Evolutionary conservation across 805 yeast genomes (phyloP).

Genomic region (Metschnikowia amazonensis): DNA sequence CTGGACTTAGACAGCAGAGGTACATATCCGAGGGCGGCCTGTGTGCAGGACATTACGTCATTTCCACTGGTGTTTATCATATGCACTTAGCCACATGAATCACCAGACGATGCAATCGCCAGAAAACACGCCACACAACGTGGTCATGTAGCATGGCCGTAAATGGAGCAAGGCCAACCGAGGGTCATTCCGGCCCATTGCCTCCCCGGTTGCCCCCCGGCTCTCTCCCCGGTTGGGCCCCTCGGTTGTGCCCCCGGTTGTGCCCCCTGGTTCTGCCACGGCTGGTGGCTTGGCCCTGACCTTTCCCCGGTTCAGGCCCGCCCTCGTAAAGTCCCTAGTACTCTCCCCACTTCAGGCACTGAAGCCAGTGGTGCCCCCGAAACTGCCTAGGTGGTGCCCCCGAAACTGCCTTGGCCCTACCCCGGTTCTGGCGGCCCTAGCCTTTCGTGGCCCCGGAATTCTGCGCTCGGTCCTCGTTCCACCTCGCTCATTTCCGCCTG

Average conservation of each 20-base stretch:
- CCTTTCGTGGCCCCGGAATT: no score
- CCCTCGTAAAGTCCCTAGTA: no score
- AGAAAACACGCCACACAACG: neutral
- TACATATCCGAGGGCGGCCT: no score
- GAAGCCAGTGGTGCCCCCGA: no score
- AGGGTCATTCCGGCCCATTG: no score
- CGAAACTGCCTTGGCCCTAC: neutral
- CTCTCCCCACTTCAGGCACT: no score
- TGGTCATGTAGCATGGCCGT: no score
- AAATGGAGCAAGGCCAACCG: no score
- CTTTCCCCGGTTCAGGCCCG: neutral
- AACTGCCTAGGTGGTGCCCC: no score
- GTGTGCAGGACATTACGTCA: constrained; percentile 3
- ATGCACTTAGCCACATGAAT: constrained; percentile 2
- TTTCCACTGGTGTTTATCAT: neutral
- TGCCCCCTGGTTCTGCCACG: neutral
- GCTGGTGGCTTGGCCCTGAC: neutral
- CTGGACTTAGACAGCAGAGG: no score
- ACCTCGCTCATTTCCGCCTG: constrained; percentile 1
- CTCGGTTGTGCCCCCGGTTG: neutral
- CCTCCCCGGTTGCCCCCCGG: neutral
- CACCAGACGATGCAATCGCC: neutral
- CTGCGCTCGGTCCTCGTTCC: neutral
- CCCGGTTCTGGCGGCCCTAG: no score
- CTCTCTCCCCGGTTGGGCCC: neutral